These are phyloP conservation scores for Leccinellum rugosiceps DNA, from an alignment of 768 basidiomycete genomes.

Conservation along the genomic window DNA sequence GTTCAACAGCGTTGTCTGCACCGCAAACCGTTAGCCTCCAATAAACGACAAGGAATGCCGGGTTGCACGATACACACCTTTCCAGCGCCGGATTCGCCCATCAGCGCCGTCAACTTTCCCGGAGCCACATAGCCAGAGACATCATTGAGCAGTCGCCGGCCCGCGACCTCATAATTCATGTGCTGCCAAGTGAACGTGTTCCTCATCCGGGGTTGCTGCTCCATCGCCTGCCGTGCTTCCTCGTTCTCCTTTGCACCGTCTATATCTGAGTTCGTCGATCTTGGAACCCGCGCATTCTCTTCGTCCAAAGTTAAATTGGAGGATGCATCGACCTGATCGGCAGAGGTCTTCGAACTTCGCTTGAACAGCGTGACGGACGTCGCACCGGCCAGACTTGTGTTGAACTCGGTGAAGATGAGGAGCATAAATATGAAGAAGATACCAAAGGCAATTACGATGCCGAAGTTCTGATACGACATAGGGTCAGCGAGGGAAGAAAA, in stretches of 20 bases:
- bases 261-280: constrained; percentile 1
- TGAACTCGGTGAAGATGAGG: constrained; percentile 58
- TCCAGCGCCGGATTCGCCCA: constrained; percentile 61
- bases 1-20: constrained; percentile 48
- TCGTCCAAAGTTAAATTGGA: constrained; percentile 25
- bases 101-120: constrained; percentile 74
- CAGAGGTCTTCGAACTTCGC: constrained; percentile 43
- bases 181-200: constrained; percentile 82
- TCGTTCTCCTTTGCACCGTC: constrained; percentile 8
- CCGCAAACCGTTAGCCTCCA: background rate
- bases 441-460: constrained; percentile 66
- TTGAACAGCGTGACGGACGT: constrained; percentile 61
- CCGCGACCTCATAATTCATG: constrained; percentile 62
- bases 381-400: constrained; percentile 35
- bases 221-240: constrained; percentile 32
- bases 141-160: constrained; percentile 59
- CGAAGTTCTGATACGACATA: constrained; percentile 48
- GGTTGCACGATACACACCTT: constrained; percentile 26
- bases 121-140: constrained; percentile 80
- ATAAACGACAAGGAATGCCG: too few species aligned
- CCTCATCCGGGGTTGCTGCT: constrained; percentile 33
- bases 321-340: background rate
- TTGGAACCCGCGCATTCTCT: constrained; percentile 25
- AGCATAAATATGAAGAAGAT: constrained; percentile 53
- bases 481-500: background rate